phyloP scores from a whole-genome alignment of 345 rosid genomes.

The Eutrema yunnanense region DNA sequence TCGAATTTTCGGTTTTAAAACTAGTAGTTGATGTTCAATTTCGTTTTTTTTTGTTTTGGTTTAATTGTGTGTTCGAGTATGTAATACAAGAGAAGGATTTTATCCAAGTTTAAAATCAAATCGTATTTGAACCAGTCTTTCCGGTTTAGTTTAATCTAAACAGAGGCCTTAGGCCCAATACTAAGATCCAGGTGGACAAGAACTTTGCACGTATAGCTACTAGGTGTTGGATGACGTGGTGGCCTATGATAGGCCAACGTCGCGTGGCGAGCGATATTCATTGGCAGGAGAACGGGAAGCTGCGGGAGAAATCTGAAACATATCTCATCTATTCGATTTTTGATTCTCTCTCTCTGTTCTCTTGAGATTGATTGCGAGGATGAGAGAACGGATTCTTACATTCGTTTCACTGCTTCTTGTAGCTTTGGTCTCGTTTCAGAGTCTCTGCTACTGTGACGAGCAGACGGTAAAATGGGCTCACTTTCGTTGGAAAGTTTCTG shows the following conservation, averaged over 20 bases:
- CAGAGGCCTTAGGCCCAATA: neutral
- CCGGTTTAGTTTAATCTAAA: neutral
- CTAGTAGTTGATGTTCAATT: no score
- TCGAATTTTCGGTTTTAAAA: no score
- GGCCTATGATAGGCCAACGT: neutral
- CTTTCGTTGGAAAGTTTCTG: slow-evolving; percentile 14
- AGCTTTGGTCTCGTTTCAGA: slow-evolving; percentile 32
- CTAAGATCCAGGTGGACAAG: neutral
- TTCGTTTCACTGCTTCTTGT: slow-evolving; percentile 35
- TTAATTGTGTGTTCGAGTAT: no score
- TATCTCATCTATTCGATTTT: neutral
- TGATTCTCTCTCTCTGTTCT: neutral
- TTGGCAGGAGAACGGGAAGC: neutral
- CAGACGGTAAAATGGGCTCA: neutral
- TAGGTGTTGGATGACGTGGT: neutral
- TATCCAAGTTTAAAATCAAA: no score
- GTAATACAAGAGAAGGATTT: no score
- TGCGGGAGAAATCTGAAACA: neutral
- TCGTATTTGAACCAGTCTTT: no score
- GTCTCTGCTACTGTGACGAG: slow-evolving; percentile 41
- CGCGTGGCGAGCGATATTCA: slow-evolving; percentile 14
- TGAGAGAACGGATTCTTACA: slow-evolving; percentile 17
- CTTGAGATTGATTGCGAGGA: neutral
- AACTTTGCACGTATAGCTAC: neutral
- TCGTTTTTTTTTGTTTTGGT: no score